phyloP scores from a whole-genome alignment of 345 rosid genomes.

The Pugionium dolabratum region DNA sequence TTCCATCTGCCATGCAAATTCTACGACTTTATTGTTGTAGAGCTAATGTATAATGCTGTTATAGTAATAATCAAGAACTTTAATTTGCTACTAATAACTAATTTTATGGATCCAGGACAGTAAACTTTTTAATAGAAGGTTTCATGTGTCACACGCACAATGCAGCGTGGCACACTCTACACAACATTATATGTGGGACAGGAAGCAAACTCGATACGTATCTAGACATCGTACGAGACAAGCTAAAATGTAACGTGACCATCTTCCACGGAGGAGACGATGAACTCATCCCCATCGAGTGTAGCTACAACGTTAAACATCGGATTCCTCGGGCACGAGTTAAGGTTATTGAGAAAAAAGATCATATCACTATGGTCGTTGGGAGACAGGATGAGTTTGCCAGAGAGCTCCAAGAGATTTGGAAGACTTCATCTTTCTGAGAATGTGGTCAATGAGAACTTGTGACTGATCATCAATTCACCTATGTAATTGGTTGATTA shows the following conservation, averaged over 20 bases:
- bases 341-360: conserved; percentile 67
- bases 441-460: conserved; percentile 18
- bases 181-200: conserved; percentile 89
- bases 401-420: conserved; percentile 73
- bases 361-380: conserved; percentile 87
- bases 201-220: conserved; percentile 81
- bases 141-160: conserved; percentile 93
- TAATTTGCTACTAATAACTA: background rate
- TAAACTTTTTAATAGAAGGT: conserved; percentile 83
- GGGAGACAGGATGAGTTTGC: conserved; percentile 85
- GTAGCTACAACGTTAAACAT: conserved; percentile 67
- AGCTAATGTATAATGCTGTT: too few species aligned
- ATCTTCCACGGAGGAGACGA: conserved; percentile 83
- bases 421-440: conserved; percentile 49
- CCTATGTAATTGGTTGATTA: conserved; percentile 15
- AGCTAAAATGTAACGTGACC: conserved; percentile 62
- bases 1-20: too few species aligned
- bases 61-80: too few species aligned
- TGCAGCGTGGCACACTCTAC: conserved; percentile 96
- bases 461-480: conserved; percentile 15
- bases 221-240: conserved; percentile 63
- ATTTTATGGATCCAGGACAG: conserved; percentile 50
- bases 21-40: too few species aligned
- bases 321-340: conserved; percentile 72
- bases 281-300: conserved; percentile 80